Base-by-base conservation (phyloP, 2,329 filamentous ascomycete species). In the Coniochaeta pulveracea region DNA sequence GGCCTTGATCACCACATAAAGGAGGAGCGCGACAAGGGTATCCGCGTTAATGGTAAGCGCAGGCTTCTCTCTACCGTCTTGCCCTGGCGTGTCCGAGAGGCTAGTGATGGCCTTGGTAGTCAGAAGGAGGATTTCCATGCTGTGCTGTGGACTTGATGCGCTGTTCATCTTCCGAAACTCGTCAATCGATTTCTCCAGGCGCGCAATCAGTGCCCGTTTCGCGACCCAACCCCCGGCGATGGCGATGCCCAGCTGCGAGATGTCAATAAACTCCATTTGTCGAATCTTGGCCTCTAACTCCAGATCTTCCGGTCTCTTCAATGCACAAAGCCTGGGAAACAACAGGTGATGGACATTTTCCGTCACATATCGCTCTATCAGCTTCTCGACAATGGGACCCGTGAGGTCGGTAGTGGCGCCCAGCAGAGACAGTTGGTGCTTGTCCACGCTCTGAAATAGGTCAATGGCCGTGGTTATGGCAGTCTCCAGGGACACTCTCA, bases 391-490 rank as follows among this genome's bases (percentile, higher is more conserved):
- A 7, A 93, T 62, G 2, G 88, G 85, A 0, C 91, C 89, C 0
- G 91, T 96, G 33, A 98, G 61, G 50, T 95, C 86, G 3, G 93
- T 98, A 2, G 86, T 94, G 4, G 88, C 84, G 12, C 88, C 91
- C 4, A 98, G 67, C 22, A 93, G 68, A 3, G 89, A 95, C 18
- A 98, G 64, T 48, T 96, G 91, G 47, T 93, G 85, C 54, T 94
- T 94, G 52, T 98, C 91, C 5, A 98, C 89, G 38, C 79, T 78
- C 48, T 96, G 89, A 44, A 98, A 98, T 1, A 96, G 68, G 48
- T 98, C 91, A 43, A 98, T 96, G 0, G 88, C 91, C 8, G 83
- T 75, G 8, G 85, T 94, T 9, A 98, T 84, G 2, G 89, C 88
- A 2, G 84, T 93, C 57, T 98, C 91, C 10, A 96, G 62, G 11